Evolutionary conservation across 768 basidiomycete genomes (phyloP).

Genomic region (Gautieria morchelliformis): DNA sequence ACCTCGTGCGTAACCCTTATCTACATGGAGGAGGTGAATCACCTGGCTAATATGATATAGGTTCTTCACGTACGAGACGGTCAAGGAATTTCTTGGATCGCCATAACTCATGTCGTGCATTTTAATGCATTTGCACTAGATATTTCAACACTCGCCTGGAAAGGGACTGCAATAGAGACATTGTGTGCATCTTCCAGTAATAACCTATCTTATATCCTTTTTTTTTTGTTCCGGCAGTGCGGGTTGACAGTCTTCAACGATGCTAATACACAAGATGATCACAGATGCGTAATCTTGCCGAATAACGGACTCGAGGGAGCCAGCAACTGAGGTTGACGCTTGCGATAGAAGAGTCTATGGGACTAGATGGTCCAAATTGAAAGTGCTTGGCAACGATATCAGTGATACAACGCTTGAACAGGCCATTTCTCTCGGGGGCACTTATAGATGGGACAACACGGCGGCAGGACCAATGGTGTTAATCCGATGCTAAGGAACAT

Average conservation of each 20-base stretch:
- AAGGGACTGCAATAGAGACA: background rate
- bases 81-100: slow-evolving; percentile 35
- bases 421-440: too few species aligned
- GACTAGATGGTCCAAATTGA: too few species aligned
- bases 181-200: background rate
- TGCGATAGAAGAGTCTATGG: too few species aligned
- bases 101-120: background rate
- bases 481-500: too few species aligned
- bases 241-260: background rate
- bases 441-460: too few species aligned
- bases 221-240: background rate
- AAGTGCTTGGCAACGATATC: too few species aligned
- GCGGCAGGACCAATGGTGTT: too few species aligned
- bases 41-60: background rate
- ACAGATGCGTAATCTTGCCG: too few species aligned
- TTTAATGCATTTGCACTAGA: background rate
- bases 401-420: too few species aligned
- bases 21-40: background rate
- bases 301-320: too few species aligned
- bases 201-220: background rate
- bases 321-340: too few species aligned
- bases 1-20: slow-evolving; percentile 34
- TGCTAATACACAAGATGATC: too few species aligned
- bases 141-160: background rate
- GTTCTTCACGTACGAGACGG: slow-evolving; percentile 76